Percentiles rank a stretch among this genome's conserved stretches.
phyloP scores from a whole-genome alignment of 306 rosid genomes.

The Sicyos edulis region DNA sequence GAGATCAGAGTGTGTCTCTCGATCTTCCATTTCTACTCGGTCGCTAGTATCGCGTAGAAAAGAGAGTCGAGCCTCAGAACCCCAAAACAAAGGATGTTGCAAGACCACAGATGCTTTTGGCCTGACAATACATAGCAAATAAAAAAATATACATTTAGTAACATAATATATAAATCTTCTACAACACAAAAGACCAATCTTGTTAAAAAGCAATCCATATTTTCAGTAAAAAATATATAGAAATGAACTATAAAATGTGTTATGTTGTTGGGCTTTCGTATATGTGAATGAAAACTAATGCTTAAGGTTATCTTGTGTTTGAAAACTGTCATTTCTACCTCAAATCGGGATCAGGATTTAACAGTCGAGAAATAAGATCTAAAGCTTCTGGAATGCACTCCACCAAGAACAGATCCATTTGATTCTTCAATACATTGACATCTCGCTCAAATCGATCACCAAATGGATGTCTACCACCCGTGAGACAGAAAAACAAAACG shows the following conservation, averaged over 20 bases:
- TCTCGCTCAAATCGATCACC: constrained; percentile 83
- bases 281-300: constrained; percentile 3
- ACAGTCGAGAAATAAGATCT: constrained; percentile 55
- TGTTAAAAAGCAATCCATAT: neutral
- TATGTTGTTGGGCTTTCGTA: neutral
- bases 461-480: constrained; percentile 81
- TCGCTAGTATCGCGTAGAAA: constrained; percentile 82
- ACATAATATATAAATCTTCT: neutral
- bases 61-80: constrained; percentile 62
- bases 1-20: constrained; percentile 41
- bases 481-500: constrained; percentile 66
- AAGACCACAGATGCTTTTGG: constrained; percentile 70
- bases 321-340: constrained; percentile 40
- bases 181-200: neutral
- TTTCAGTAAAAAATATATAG: neutral
- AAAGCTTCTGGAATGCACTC: constrained; percentile 70
- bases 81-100: constrained; percentile 83
- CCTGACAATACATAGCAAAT: constrained; percentile 35
- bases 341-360: constrained; percentile 50
- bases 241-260: neutral
- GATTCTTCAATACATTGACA: constrained; percentile 56
- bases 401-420: constrained; percentile 50
- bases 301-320: neutral
- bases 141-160: neutral
- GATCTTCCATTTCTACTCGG: constrained; percentile 64